Base-by-base conservation (phyloP, 1,284 basidiomycete species). In the Agroathelia rolfsii region DNA sequence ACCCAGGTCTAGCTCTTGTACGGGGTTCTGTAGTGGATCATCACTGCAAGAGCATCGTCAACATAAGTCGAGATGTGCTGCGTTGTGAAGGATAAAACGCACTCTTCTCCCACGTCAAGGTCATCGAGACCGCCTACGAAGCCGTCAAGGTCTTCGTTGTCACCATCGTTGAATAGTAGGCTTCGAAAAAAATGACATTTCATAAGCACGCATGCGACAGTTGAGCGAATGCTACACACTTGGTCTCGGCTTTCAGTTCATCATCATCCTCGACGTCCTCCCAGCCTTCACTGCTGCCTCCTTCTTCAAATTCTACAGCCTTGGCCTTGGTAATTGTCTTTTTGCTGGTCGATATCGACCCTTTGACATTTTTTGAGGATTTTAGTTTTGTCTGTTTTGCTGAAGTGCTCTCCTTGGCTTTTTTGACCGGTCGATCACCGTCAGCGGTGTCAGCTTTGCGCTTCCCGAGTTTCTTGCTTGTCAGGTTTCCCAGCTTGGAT, bases 1-100 rank as follows among this genome's bases (percentile, higher is more conserved):
- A n/a, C 61, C 69, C 38, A 79, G 67, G 43, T 81, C 76, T 32
- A 88, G 71, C 48, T 84, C 74, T 53, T 81, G 72, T 3, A 62
- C 57, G 21, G 62, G 58, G 4, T 67, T 69, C 34, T 55, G 53
- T n/a, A 74, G 49, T 39, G 61, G 50, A 41, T 71, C 66, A 38
- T 58, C 54, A 33, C 56, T 60, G n/a, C n/a, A n/a, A n/a, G n/a
- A n/a, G n/a, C n/a, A n/a, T n/a, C n/a, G n/a, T n/a, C 29, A 27
- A 30, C 24, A 39, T 30, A 28, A 29, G 18, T 2, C 8, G 13
- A 10, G 12, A 32, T 32, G 25, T 25, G 12, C 14, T 22, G 32
- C 30, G 18, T 26, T 11, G 29, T 11, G 33, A 24, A 32, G 6
- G 13, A 32, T 18, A 28, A 36, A 33, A 44, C 51, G 30, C 40